Evolutionary conservation across 2,329 filamentous ascomycete genomes (phyloP), one percentile per base, ranked within the genome.

Genomic region (Xylaria sp.): DNA sequence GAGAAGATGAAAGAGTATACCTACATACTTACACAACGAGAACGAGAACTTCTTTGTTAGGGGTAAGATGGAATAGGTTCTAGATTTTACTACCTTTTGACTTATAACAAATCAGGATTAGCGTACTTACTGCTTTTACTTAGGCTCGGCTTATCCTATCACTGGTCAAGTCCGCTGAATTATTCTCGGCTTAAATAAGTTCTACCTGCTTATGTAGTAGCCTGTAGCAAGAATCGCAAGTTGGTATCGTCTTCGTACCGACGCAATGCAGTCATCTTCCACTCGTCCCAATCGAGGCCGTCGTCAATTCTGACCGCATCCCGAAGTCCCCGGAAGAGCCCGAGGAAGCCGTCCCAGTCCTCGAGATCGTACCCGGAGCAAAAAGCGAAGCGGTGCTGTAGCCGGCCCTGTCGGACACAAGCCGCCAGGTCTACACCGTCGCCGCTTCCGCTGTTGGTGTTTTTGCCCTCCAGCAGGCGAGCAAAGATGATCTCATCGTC

Each of bases 311-410:
- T 73, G 9, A 79, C 51, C 17, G 78, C 78, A 7, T 78, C 75
- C 57, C 79, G 74, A 58, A 83, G 79, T 3, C 80, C 82, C 61
- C 71, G 72, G 67, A 83, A 84, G 54, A 82, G 78, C 12, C 80
- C 79, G 11, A 81, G 72, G 64, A 83, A 83, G 14, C 81, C 80
- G 11, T 80, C 75, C 81, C 81, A 83, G 71, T 83, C 81, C 19
- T 56, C 71, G 30, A 82, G 77, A 71, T 83, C 75, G 66, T 82
- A 82, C 14, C 80, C 79, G 59, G 79, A 82, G 72, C 81, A 83
- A 70, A 83, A 83, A 57, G 73, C 70, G 61, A 83, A 80, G 17
- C 76, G 69, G 67, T 83, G 81, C 67, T 81, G 76, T 27, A 82
- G 45, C 42, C 79, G 76, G 17, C 81, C 81, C 11, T 79, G 75